These are phyloP conservation scores for Geotrichum restrictum DNA, from an alignment of 1,139 yeast genomes.

Conservation along the genomic window DNA sequence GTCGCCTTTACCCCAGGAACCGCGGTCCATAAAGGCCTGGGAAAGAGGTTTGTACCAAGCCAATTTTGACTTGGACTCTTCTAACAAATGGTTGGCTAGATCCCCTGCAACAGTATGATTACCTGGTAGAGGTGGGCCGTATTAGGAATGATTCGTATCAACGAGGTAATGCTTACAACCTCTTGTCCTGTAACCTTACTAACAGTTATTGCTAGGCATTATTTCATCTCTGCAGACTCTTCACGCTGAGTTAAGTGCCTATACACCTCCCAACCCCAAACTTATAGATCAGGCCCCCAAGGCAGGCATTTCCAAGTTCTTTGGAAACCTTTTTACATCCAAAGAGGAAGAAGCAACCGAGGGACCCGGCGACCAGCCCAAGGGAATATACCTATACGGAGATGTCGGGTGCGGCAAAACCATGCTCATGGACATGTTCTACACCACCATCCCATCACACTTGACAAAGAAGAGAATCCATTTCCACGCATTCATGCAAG, in stretches of 20 bases:
- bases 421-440: constrained; percentile 94
- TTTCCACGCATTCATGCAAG: constrained; percentile 96
- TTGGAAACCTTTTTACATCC: constrained; percentile 22
- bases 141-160: constrained; percentile 67
- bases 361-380: constrained; percentile 44
- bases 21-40: no score
- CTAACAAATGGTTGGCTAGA: constrained; percentile 3
- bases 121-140: constrained; percentile 49
- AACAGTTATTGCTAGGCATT: constrained; percentile 21
- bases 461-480: constrained; percentile 77
- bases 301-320: constrained; percentile 12
- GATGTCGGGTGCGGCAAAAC: constrained; percentile 99
- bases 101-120: constrained; percentile 53
- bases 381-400: constrained; percentile 88
- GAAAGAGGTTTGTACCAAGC: not conserved
- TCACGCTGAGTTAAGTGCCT: constrained; percentile 27
- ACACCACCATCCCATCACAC: constrained; percentile 71
- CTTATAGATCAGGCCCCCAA: constrained; percentile 6
- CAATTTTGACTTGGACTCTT: no score
- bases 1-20: no score
- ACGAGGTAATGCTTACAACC: constrained; percentile 34
- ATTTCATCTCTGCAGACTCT: constrained; percentile 30
- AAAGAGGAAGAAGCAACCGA: constrained; percentile 8
- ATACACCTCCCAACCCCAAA: constrained; percentile 27
- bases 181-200: constrained; percentile 11